Evolutionary conservation across 1,284 basidiomycete genomes (phyloP).

Genomic region (Inonotus hispidus): DNA sequence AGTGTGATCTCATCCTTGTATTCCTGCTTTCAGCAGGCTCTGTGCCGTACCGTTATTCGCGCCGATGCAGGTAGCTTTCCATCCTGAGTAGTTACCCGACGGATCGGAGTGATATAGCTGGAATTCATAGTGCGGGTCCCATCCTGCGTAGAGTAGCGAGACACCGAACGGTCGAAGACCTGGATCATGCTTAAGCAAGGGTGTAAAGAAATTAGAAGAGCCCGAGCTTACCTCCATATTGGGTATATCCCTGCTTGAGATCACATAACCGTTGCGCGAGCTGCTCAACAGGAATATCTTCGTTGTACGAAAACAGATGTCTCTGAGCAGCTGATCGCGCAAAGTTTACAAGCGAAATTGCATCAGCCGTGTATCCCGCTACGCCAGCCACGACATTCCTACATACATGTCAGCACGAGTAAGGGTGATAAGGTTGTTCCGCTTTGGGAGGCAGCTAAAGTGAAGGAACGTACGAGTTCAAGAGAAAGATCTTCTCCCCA

Average conservation of each 20-base stretch:
- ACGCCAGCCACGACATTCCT: constrained; percentile 96
- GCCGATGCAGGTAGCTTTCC: constrained; percentile 98
- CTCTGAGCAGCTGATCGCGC: constrained; percentile 87
- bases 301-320: constrained; percentile 88
- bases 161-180: constrained; percentile 98
- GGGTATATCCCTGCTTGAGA: constrained; percentile 98
- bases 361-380: constrained; percentile 94
- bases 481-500: constrained; percentile 95
- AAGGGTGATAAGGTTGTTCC: neutral
- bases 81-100: constrained; percentile 97
- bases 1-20: constrained; percentile 94
- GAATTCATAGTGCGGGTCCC: constrained; percentile 94
- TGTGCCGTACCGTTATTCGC: constrained; percentile 95
- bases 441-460: neutral
- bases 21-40: constrained; percentile 93
- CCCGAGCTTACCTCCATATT: constrained; percentile 78
- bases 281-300: constrained; percentile 97
- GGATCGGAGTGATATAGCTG: constrained; percentile 99
- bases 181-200: constrained; percentile 26
- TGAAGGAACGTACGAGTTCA: constrained; percentile 67
- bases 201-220: neutral
- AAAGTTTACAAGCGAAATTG: constrained; percentile 96
- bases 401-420: neutral
- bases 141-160: constrained; percentile 92
- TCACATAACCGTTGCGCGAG: constrained; percentile 93